Base-by-base conservation (phyloP, 75 land plant genomes). In the Cryptomeria japonica region DNA sequence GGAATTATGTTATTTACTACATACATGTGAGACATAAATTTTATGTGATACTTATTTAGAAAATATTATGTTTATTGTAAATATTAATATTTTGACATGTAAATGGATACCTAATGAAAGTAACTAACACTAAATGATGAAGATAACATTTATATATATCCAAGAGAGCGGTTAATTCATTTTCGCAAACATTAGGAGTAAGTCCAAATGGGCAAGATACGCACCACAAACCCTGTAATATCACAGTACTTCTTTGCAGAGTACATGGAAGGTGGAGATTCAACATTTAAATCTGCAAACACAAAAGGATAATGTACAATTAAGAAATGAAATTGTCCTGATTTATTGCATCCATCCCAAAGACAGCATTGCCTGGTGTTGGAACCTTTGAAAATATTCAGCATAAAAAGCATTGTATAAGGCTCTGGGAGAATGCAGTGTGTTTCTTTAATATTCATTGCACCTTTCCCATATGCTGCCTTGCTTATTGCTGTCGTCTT, bases 211-310 rank as follows among this genome's bases (percentile, higher is more conserved):
- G 68, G 25, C 6, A 85, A 41, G 80, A 88, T 53, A 42, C 84
- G 47, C 90, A 97, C 99, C 99, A 96, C 95, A 89, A 92, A 97
- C 41, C 99, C 99, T 56, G 98, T 92, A 78, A 96, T 93, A 87
- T 97, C 99, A 89, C 99, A 97, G 47, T 93, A 93, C 86, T 92
- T 96, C 92, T 96, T 96, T 64, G 95, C 88, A 15, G 98, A 98
- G 87, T 95, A 95, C 95, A 97, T 93, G 5, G 99, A 95, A 38
- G 97, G 97, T 78, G 99, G 98, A 10, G 99, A 88, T 88, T 96
- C 99, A 86, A 96, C 94, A 88, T 94, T 97, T 25, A 93, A 84
- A 93, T 97, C 98, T 97, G 91, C 76, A 90, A 83, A 70, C 49
- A 82, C 51, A 82, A 46, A 82, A 82, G 2, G 32, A 85, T 31